Percentiles rank a stretch among this genome's conserved stretches.
Evolutionary conservation across 2,329 filamentous ascomycete species (phyloP).

Genomic region (Trichoderma sp.): DNA sequence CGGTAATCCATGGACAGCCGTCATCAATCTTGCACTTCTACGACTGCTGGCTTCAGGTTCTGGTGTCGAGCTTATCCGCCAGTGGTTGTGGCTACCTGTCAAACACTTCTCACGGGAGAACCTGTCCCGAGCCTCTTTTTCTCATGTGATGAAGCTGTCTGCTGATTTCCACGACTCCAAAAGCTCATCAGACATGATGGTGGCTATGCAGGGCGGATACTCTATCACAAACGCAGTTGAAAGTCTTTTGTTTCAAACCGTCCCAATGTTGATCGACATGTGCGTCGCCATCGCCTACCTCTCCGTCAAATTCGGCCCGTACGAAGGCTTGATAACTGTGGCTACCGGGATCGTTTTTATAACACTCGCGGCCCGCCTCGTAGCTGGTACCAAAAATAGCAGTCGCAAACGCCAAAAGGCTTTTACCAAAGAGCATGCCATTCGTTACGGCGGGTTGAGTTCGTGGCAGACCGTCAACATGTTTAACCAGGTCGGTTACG

Average conservation of each 20-base stretch:
- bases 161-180: slow-evolving; percentile 64
- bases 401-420: slow-evolving; percentile 51
- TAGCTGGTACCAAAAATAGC: slow-evolving; percentile 51
- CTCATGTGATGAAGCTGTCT: slow-evolving; percentile 61
- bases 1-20: slow-evolving; percentile 53
- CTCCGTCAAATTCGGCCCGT: slow-evolving; percentile 58
- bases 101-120: slow-evolving; percentile 58
- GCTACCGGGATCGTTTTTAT: slow-evolving; percentile 59
- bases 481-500: slow-evolving; percentile 61
- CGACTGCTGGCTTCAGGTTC: slow-evolving; percentile 56
- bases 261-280: slow-evolving; percentile 63
- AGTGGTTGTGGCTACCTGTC: slow-evolving; percentile 60
- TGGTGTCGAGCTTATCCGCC: slow-evolving; percentile 54
- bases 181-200: slow-evolving; percentile 59
- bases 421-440: slow-evolving; percentile 58
- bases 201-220: slow-evolving; percentile 57
- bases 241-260: slow-evolving; percentile 57
- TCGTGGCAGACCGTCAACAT: slow-evolving; percentile 62
- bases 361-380: slow-evolving; percentile 54
- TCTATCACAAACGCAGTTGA: slow-evolving; percentile 59
- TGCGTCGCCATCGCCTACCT: slow-evolving; percentile 61
- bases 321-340: slow-evolving; percentile 63
- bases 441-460: slow-evolving; percentile 57
- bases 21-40: slow-evolving; percentile 53
- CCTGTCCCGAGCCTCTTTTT: slow-evolving; percentile 56